Evolutionary conservation across 1,284 basidiomycete species (phyloP), one percentile per base, ranked within the genome.

Genomic region (Leccinum cinnamomeum): DNA sequence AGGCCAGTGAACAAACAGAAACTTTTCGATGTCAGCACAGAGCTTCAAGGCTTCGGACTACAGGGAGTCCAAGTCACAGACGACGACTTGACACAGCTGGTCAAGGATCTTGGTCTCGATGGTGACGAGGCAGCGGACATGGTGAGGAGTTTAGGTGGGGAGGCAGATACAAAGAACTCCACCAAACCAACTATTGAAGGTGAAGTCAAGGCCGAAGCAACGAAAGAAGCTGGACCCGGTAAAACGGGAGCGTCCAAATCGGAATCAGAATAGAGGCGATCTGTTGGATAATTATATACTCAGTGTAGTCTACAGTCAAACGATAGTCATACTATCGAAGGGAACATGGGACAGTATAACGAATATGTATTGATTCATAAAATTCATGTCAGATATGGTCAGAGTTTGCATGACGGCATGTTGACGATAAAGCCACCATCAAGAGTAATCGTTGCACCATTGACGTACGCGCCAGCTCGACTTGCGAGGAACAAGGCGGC

Each of bases 11-110:
- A 84, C 71, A 84, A 84, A 69, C 73, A 74, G 16, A 74, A 79
- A 56, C 80, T 85, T 68, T 79, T 89, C 53, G 89, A 92, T 69
- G 78, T 88, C 11, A 82, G 89, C 48, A 82, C 83, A 5, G 84
- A 87, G 65, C 79, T 93, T 53, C 78, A 79, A 37, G 90, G 88
- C 14, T 87, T 81, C 67, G 88, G 89, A n/a, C 71, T 93, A 58
- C 84, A 89, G 68, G 91, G 90, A 5, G 83, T 93, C 14, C 84
- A 84, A 64, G 87, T 89, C n/a, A 89, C 89, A 4, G 82, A 88
- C 62, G 87, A 89, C 28, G 91, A 93, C 62, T 77, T 93, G 65
- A 75, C 76, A 57, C 82, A 85, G 62, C 77, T 93, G 35, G 84
- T 92, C 5, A 83, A 83, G 55, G 89, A 91, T 67, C 78, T 93